These are phyloP conservation scores for Gastroboletus turbinatus DNA, from an alignment of 1,284 basidiomycete genomes.

Conservation along the genomic window DNA sequence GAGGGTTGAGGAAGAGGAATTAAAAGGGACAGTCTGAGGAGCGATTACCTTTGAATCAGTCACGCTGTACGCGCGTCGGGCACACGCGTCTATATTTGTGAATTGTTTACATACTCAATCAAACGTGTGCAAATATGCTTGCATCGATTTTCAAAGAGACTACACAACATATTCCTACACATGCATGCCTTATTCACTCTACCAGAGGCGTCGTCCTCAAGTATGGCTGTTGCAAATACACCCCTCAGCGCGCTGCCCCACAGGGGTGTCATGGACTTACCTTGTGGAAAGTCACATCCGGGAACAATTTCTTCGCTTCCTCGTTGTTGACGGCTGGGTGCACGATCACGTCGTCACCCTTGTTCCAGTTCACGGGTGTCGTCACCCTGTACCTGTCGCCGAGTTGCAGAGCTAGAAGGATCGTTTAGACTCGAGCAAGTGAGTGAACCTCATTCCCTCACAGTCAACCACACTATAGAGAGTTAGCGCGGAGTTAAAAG, in stretches of 20 bases:
- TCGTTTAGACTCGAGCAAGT: slow-evolving; percentile 3
- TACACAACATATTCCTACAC: background rate
- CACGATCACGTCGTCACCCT: slow-evolving; percentile 92
- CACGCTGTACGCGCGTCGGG: slow-evolving; percentile 26
- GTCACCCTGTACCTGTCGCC: slow-evolving; percentile 88
- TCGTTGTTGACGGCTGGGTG: slow-evolving; percentile 87
- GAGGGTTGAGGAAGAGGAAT: slow-evolving; percentile 13
- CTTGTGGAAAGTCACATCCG: slow-evolving; percentile 66
- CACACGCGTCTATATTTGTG: slow-evolving; percentile 34
- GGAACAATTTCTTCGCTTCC: slow-evolving; percentile 88
- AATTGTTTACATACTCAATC: slow-evolving; percentile 18
- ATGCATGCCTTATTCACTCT: slow-evolving; percentile 32
- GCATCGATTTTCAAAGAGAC: background rate
- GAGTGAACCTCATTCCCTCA: slow-evolving; percentile 27
- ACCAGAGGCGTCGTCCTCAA: slow-evolving; percentile 73
- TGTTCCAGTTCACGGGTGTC: slow-evolving; percentile 93
- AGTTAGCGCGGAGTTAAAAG: slow-evolving; percentile 9
- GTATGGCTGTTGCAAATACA: slow-evolving; percentile 53
- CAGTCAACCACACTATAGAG: slow-evolving; percentile 61
- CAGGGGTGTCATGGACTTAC: slow-evolving; percentile 37
- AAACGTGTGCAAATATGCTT: slow-evolving; percentile 18
- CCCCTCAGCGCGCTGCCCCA: slow-evolving; percentile 7
- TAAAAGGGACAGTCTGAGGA: slow-evolving; percentile 23
- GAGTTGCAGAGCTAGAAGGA: slow-evolving; percentile 73
- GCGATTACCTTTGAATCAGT: slow-evolving; percentile 13